Base-by-base conservation (phyloP, 257 asterid species). In the Ocimum tenuiflorum region DNA sequence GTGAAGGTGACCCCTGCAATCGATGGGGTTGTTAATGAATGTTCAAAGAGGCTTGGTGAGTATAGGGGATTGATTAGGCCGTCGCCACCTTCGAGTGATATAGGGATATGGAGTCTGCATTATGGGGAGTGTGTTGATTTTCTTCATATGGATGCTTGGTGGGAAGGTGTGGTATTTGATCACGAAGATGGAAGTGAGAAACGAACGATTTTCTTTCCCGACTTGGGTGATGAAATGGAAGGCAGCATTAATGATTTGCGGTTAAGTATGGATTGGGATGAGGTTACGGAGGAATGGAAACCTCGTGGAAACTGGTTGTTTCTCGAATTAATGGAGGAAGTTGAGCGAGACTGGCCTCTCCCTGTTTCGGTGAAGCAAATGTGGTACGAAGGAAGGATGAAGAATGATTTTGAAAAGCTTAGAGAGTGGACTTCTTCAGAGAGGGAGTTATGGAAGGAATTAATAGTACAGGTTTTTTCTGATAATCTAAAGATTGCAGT, bases 101-200 rank as follows among this genome's bases (percentile, higher is more conserved):
- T 60, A 29, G 76, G 71, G 29, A 66, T 36, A 12, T 45, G 76
- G 71, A 63, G 22, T 51, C 75, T 79, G 22, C 88, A 63, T 20
- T 94, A 85, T 60, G 99, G 97, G 27, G 84, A 77, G 8, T 94
- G 97, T 68, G 91, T 90, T 0, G 99, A 94, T 70, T 39, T 73
- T 22, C 73, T 38, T 22, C 36, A 74, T 23, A 63, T 66, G 62
- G 95, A 88, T 59, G 94, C 94, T 3, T 94, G 97, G 97, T 90
- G 99, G 99, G 99, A 94, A 76, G 99, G 97, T 50, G 97, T 90
- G 63, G 47, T 94, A 24, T 77, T 88, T 73, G 97, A 94, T 75
- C 82, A 66, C 1, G 80, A 75, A 50, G 88, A 86, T 43, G 91
- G 89, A 20, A 60, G 71, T 12, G 73, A 71, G 51, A 68, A 60